phyloP scores from a whole-genome alignment of 2,329 filamentous ascomycete genomes.

The Pyricularia sp. region DNA sequence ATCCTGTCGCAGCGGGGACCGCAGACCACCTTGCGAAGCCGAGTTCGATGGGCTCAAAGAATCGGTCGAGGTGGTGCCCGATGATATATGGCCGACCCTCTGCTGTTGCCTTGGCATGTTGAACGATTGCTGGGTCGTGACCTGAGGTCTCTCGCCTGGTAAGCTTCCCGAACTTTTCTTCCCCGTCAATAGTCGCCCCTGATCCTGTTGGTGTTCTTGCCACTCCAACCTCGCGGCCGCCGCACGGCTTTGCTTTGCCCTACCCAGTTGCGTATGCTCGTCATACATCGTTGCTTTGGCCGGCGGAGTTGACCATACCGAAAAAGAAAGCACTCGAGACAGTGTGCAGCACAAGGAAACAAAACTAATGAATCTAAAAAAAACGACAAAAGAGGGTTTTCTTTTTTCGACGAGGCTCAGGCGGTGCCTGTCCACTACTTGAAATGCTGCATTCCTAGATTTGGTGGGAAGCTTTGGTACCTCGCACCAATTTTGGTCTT shows the following conservation, averaged over 20 bases:
- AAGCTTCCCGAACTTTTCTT: not conserved
- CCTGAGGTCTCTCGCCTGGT: constrained; percentile 13
- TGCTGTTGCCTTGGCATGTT: constrained; percentile 11
- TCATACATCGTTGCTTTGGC: not conserved
- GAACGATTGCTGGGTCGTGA: constrained; percentile 12
- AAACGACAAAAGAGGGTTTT: not conserved
- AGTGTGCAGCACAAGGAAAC: too few relatives aligned
- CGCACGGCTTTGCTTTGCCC: not conserved
- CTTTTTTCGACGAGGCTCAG: not conserved
- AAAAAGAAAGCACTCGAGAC: not conserved
- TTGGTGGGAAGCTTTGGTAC: not conserved
- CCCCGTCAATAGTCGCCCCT: not conserved
- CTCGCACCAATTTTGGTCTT: not conserved
- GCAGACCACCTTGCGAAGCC: constrained; percentile 11
- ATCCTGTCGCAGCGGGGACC: not conserved
- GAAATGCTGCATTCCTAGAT: not conserved
- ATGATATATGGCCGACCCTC: constrained; percentile 7
- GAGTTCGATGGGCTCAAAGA: constrained; percentile 14
- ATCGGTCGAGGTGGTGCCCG: constrained; percentile 10
- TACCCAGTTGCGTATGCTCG: not conserved
- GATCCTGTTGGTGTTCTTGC: not conserved
- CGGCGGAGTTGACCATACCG: not conserved
- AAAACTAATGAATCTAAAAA: not conserved
- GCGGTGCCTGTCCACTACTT: not conserved
- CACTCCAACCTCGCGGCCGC: not conserved